Base-by-base conservation (phyloP, 208 protist species). In the Wallacemonas sp. region DNA sequence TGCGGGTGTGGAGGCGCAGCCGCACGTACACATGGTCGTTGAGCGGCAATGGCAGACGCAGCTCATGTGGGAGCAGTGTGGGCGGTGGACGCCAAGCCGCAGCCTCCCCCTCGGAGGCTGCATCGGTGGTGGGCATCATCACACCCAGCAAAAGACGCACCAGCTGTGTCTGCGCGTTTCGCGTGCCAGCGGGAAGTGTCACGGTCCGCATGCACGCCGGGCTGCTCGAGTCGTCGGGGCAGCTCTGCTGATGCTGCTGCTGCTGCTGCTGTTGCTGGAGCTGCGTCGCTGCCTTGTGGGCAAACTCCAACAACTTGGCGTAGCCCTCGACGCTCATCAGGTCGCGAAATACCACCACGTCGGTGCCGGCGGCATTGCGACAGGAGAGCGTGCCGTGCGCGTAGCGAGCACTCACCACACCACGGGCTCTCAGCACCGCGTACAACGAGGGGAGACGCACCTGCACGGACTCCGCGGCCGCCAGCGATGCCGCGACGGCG, bases 281-380 rank as follows among this genome's bases (percentile, higher is more conserved):
- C 29, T 57, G 38, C 25, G 49, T 45, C n/a, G 62, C 33, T 7
- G 54, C 8, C 39, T 68, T 67, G 5, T 29, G 11, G 12, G 55
- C 67, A 33, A 55, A 73, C 31, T 64, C 67, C 8, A 78, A 52
- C 54, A 78, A 25, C 39, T 18, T 23, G 0, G 5, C 42, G 29
- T 69, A 67, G 4, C 73, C 73, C 3, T 38, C 12, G 12, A 70
- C 28, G 1, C 33, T 73, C 3, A 42, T 49, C 20, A 72, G 16
- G 1, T 42, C 55, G 4, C 0, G 25, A 49, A 61, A 70, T 48
- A 66, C 22, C 32, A 61, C 36, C 36, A 61, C 38, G 25, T 18
- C 12, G 25, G 25, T n/a, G 22, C 25, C 25, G n/a, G 20, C 5
- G 2, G 11, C 11, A 2, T 55, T 38, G 18, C 16, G 18, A 16